Evolutionary conservation across 305 asterid genomes (phyloP).

Genomic region (Solanum hybrid): DNA sequence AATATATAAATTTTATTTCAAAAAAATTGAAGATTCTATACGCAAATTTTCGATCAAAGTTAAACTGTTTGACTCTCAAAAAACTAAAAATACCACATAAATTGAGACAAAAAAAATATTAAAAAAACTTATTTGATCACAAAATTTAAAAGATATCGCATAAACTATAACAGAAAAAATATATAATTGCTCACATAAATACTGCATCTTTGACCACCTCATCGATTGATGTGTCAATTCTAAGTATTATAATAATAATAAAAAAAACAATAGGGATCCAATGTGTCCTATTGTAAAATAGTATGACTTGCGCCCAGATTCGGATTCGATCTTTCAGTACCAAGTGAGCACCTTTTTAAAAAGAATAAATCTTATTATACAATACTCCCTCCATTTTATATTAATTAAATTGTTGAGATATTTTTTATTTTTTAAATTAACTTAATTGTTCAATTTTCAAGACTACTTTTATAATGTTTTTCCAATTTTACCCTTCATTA

Average conservation of each 20-base stretch:
- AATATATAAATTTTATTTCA: no score
- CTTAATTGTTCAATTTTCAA: no score
- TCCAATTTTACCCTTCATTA: no score
- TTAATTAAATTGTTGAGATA: no score
- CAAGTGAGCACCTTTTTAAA: background rate
- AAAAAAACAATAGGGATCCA: background rate
- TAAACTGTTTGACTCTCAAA: no score
- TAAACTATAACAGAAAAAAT: background rate
- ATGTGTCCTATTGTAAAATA: background rate
- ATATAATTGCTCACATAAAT: background rate
- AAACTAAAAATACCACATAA: no score
- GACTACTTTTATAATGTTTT: no score
- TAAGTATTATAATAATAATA: background rate
- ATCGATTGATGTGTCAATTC: background rate
- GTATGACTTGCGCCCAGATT: background rate
- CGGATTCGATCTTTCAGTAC: background rate
- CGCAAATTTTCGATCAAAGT: rapidly evolving
- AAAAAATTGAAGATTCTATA: no score
- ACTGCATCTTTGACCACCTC: background rate
- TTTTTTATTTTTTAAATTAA: no score
- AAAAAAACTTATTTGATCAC: background rate
- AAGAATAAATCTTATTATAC: no score
- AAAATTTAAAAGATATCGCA: background rate
- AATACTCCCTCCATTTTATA: no score
- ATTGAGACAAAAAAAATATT: no score